Base-by-base conservation (phyloP, 1,284 basidiomycete genomes). In the Thecaphora thlaspeos region DNA sequence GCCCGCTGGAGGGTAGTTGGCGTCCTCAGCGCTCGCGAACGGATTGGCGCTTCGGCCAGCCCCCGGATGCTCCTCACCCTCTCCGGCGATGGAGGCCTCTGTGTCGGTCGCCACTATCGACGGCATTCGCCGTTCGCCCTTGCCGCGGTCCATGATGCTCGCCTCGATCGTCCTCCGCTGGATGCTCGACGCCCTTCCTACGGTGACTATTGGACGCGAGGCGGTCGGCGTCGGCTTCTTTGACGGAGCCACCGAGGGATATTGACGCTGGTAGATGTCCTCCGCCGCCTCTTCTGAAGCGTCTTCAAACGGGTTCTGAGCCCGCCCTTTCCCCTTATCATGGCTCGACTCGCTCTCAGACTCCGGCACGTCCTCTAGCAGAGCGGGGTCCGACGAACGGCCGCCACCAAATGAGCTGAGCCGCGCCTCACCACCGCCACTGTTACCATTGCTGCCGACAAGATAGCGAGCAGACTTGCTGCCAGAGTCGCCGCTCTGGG, bases 101-200 rank as follows among this genome's bases (percentile, higher is more conserved):
- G 62, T 61, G 39, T 69, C 67, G 10, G 67, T 69, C 2, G 59
- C 56, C 15, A 69, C 63, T 30, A 69, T 69, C 14, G 61, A 59
- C 0, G 67, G 67, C 57, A 66, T 67, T 1, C 53, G 53, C 2
- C 54, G 53, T 11, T 61, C 53, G 37, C 50, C 54, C 40, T 60
- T 62, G 17, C 44, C 39, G 3, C 47, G 50, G 38, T 48, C 24
- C 8, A 19, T n/a, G 28, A 30, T 48, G 12, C 41, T 39, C 3
- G 51, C 32, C n/a, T 68, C 64, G 28, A 64, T 21, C 3, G 61
- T 53, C 36, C 48, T 40, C 0, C 57, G 43, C 28, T 64, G 61
- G n/a, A 64, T 56, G 43, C 61, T 64, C 15, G 63, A 63, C 7
- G 63, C 66, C n/a, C 66, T 51, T 4, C 66, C 66, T 2, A 69